Evolutionary conservation across 768 basidiomycete species (phyloP).

Genomic region (Lentinula aciculospora): DNA sequence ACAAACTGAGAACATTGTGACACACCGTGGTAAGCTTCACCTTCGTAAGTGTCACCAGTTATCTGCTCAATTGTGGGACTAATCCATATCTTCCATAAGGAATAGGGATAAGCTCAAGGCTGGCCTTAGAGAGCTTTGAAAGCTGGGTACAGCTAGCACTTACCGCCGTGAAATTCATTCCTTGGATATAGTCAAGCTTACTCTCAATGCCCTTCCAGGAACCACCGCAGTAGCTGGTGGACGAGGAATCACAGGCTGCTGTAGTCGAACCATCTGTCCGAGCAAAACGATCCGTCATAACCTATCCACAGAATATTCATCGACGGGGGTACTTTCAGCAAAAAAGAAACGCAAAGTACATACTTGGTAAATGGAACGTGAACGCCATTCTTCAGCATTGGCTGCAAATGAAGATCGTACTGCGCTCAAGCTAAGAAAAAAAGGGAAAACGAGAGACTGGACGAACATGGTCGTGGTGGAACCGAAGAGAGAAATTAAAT

Average conservation of each 20-base stretch:
- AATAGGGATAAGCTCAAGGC: not conserved
- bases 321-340: not conserved
- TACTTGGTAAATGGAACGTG: conserved; percentile 22
- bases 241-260: conserved; percentile 45
- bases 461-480: not conserved
- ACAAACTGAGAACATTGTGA: conserved; percentile 18
- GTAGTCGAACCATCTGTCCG: conserved; percentile 37
- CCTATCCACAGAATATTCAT: not conserved
- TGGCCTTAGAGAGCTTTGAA: not conserved
- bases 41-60: conserved; percentile 51
- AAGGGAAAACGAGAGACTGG: not conserved
- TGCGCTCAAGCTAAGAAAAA: not conserved
- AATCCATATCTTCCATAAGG: conserved; percentile 42
- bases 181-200: conserved; percentile 71
- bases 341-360: not conserved
- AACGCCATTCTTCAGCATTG: conserved; percentile 15
- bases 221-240: conserved; percentile 63
- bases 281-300: conserved; percentile 63
- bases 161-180: conserved; percentile 69
- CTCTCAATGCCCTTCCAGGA: conserved; percentile 56
- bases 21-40: conserved; percentile 71
- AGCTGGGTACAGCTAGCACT: not conserved
- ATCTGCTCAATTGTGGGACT: conserved; percentile 66
- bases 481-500: not conserved
- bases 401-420: not conserved